Percentiles rank a stretch among this genome's conserved stretches.
Conservation (phyloP, 202 grass and related monocot species). For the Carex arenaria region DNA sequence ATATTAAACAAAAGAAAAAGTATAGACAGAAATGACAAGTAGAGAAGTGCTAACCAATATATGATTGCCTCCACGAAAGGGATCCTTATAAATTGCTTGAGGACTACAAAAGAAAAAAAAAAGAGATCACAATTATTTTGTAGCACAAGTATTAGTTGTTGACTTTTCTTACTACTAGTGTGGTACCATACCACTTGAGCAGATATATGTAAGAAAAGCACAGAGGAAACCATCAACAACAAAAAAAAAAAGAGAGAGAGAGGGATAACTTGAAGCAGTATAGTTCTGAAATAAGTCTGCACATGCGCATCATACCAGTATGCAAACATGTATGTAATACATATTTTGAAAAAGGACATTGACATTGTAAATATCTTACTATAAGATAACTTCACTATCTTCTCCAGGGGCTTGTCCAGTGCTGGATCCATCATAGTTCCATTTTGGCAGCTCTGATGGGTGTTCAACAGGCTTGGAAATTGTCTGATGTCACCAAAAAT, state of each 20-base stretch:
- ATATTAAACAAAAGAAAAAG: not conserved
- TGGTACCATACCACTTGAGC: not conserved
- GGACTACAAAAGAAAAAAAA: constrained; percentile 47
- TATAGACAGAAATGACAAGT: not conserved
- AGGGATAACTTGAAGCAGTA: not conserved
- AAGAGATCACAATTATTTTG: not conserved
- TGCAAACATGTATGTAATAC: not conserved
- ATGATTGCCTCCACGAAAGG: constrained; percentile 94
- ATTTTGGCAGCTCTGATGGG: constrained; percentile 86
- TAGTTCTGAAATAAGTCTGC: not conserved
- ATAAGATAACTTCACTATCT: constrained; percentile 99
- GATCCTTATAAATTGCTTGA: constrained; percentile 96
- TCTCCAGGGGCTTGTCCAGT: constrained; percentile 95
- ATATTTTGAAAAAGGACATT: constrained; percentile 10
- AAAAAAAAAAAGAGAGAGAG: no score
- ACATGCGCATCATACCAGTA: not conserved
- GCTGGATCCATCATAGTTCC: constrained; percentile 99
- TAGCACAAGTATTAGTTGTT: not conserved
- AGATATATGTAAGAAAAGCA: not conserved
- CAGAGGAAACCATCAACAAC: not conserved
- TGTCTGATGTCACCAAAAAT: constrained; percentile 42
- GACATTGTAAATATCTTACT: constrained; percentile 43
- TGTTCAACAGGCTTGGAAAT: constrained; percentile 69
- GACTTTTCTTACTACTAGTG: not conserved
- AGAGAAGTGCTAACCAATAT: constrained; percentile 59